Percentiles rank a stretch among this genome's conserved stretches.
phyloP scores from a whole-genome alignment of 495 filamentous ascomycete species.

The Penicillium alfredii region DNA sequence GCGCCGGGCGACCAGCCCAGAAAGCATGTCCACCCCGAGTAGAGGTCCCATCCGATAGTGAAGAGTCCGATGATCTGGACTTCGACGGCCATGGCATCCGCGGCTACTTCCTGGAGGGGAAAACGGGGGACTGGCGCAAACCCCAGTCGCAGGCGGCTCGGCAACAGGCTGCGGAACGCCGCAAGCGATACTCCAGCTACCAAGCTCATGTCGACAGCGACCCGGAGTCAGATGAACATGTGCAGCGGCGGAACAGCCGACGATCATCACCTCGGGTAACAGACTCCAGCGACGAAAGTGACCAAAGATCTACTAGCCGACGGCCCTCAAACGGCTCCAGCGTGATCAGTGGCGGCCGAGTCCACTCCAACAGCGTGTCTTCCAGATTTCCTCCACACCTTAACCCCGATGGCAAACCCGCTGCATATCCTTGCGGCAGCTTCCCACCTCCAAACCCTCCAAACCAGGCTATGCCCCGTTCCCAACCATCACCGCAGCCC shows the following conservation, averaged over 20 bases:
- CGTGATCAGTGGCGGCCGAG: constrained; percentile 9
- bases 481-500: constrained; percentile 3
- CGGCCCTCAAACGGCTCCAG: constrained; percentile 9
- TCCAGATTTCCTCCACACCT: constrained; percentile 10
- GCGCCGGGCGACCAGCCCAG: constrained; percentile 1
- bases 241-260: constrained; percentile 1
- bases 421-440: constrained; percentile 11
- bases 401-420: constrained; percentile 2
- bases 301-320: constrained; percentile 14
- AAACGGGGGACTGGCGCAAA: constrained; percentile 27
- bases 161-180: constrained; percentile 18
- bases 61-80: constrained; percentile 23
- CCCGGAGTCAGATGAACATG: constrained; percentile 21
- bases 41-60: constrained; percentile 19
- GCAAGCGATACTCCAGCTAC: constrained; percentile 27
- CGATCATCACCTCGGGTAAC: too few relatives aligned
- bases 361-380: constrained; percentile 14
- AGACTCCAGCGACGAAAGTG: constrained; percentile 18
- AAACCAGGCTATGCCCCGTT: constrained; percentile 6
- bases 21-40: constrained; percentile 8
- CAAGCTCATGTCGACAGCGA: constrained; percentile 39
- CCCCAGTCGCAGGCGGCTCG: constrained; percentile 31
- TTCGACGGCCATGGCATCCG: constrained; percentile 20
- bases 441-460: constrained; percentile 11
- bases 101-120: constrained; percentile 36